A percentile compares a stretch with the other conserved stretches of the same genome.
These are phyloP conservation scores for Pseudogymnoascus sp. DNA, from an alignment of 2,329 filamentous ascomycete genomes.

Conservation along the genomic window DNA sequence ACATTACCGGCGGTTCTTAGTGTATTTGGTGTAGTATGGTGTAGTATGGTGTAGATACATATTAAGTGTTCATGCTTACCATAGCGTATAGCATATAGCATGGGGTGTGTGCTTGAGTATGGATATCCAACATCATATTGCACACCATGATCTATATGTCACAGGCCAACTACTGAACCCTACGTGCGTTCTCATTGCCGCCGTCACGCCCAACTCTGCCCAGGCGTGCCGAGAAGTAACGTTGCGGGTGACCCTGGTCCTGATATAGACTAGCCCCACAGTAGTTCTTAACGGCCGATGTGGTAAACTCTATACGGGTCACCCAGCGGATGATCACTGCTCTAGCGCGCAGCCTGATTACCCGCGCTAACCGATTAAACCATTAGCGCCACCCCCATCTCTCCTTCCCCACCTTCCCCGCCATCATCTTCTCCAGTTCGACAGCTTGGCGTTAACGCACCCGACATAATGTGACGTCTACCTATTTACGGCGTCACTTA, in stretches of 20 bases:
- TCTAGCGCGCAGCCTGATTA: neutral
- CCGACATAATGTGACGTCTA: neutral
- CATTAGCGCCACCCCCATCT: neutral
- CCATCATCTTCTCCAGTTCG: neutral
- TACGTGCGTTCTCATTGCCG: neutral
- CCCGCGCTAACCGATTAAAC: neutral
- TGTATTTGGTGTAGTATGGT: too few species aligned
- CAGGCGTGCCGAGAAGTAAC: neutral
- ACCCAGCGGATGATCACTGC: neutral
- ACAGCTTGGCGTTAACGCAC: neutral
- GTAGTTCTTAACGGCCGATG: neutral
- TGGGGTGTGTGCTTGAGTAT: neutral
- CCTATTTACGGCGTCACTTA: neutral
- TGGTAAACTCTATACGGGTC: neutral
- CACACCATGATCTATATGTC: neutral
- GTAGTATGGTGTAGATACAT: neutral
- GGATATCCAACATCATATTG: neutral
- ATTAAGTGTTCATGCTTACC: neutral
- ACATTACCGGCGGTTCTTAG: neutral
- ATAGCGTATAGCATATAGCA: too few species aligned
- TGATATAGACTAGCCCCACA: neutral
- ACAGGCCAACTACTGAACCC: neutral
- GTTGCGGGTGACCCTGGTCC: conserved; percentile 2
- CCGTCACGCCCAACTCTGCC: neutral
- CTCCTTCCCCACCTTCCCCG: neutral